Conservation (phyloP, 345 rosid genomes). For the Boechera stricta region DNA sequence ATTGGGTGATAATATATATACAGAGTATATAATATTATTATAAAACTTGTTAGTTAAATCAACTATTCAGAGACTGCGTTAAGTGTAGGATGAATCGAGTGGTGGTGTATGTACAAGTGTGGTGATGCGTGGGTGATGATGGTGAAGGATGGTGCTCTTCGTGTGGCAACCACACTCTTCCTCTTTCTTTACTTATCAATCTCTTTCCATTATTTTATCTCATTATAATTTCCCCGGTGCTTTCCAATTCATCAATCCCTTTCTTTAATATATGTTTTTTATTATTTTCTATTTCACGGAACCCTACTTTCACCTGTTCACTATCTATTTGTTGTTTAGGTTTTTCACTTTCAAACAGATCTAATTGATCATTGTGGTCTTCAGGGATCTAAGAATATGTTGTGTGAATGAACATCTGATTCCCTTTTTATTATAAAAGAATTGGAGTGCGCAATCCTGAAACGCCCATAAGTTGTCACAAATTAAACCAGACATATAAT, state of each 20-base stretch:
- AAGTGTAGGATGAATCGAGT: not conserved
- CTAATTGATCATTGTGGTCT: slow-evolving; percentile 27
- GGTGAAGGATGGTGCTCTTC: slow-evolving; percentile 45
- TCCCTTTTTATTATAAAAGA: not conserved
- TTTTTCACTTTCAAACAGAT: slow-evolving; percentile 30
- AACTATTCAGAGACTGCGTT: not conserved
- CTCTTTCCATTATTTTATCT: slow-evolving; percentile 38
- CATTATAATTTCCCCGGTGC: slow-evolving; percentile 29
- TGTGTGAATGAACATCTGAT: slow-evolving; percentile 34
- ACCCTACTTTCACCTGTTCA: slow-evolving; percentile 28
- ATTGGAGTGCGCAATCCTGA: not conserved
- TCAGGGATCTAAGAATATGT: slow-evolving; percentile 18
- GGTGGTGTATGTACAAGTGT: slow-evolving; percentile 39
- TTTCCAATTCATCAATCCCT: slow-evolving; percentile 49
- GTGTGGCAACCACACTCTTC: slow-evolving; percentile 53
- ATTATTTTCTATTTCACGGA: slow-evolving; percentile 9
- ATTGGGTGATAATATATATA: not conserved
- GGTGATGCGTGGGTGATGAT: slow-evolving; percentile 44
- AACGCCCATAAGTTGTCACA: not conserved
- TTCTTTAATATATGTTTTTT: not conserved
- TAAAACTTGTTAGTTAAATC: not conserved
- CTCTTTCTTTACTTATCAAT: slow-evolving; percentile 41
- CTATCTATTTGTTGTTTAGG: slow-evolving; percentile 32
- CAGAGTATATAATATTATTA: not conserved
- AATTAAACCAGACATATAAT: not conserved